Conservation (phyloP, 2,329 filamentous ascomycete species). For the Hyphodiscus sp. region DNA sequence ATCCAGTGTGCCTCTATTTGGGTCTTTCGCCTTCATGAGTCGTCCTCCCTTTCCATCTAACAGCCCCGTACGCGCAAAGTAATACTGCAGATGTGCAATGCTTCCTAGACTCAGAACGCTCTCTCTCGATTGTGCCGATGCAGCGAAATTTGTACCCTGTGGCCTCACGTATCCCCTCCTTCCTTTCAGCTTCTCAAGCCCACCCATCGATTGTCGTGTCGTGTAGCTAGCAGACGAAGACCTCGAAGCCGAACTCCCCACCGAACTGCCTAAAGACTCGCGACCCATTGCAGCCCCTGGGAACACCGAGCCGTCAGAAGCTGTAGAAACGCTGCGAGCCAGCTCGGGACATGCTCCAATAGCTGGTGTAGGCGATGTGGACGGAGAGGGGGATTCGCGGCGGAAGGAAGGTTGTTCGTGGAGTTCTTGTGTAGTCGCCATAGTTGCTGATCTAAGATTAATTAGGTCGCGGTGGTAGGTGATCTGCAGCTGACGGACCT, state of each 20-base stretch:
- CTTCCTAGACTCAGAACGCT: slow-evolving; percentile 95
- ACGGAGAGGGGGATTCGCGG: slow-evolving; percentile 54
- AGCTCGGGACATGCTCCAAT: slow-evolving; percentile 52
- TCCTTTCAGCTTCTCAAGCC: slow-evolving; percentile 32
- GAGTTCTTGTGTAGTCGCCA: slow-evolving; percentile 33
- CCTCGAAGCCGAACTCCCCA: slow-evolving; percentile 46
- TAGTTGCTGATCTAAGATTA: slow-evolving; percentile 26
- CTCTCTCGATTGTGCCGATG: slow-evolving; percentile 82
- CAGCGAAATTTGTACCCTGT: slow-evolving; percentile 60
- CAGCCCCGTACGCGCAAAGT: slow-evolving; percentile 90
- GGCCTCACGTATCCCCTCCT: slow-evolving; percentile 30
- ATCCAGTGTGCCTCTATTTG: slow-evolving; percentile 45
- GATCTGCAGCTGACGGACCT: neutral
- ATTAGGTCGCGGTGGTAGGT: neutral
- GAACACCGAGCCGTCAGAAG: slow-evolving; percentile 40
- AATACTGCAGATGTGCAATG: slow-evolving; percentile 96
- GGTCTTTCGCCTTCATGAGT: slow-evolving; percentile 64
- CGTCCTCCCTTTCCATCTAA: slow-evolving; percentile 90
- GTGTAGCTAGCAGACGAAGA: slow-evolving; percentile 54
- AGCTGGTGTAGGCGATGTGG: slow-evolving; percentile 54
- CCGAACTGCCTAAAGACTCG: slow-evolving; percentile 47
- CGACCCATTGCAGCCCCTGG: slow-evolving; percentile 41
- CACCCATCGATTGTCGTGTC: slow-evolving; percentile 41
- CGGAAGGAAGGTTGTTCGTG: slow-evolving; percentile 24
- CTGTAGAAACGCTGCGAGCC: slow-evolving; percentile 59